These are phyloP conservation scores for Penicillium hesseltinei DNA, from an alignment of 2,329 filamentous ascomycete genomes.

Conservation along the genomic window DNA sequence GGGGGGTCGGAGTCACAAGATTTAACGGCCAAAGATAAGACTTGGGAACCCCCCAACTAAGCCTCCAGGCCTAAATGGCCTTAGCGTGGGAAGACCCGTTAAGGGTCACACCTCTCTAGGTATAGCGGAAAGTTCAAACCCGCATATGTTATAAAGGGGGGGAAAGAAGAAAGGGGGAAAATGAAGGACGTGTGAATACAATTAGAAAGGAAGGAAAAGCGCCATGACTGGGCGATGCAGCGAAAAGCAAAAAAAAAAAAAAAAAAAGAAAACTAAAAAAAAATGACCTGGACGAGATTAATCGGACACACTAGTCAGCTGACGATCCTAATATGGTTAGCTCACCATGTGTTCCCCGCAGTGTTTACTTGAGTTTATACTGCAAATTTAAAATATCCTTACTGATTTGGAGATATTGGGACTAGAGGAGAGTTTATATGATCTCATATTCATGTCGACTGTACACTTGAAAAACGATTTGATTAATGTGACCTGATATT, in stretches of 20 bases:
- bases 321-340: slow-evolving; percentile 9
- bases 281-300: background rate
- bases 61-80: slow-evolving; percentile 6
- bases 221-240: slow-evolving; percentile 3
- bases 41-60: background rate
- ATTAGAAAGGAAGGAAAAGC: background rate
- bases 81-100: slow-evolving; percentile 25
- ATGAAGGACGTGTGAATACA: background rate
- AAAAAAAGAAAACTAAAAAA: background rate
- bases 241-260: background rate
- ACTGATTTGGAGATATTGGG: background rate
- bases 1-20: slow-evolving; percentile 4
- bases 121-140: slow-evolving; percentile 1
- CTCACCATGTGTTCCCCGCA: slow-evolving; percentile 11
- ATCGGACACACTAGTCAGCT: slow-evolving; percentile 7
- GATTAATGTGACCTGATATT: background rate
- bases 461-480: background rate
- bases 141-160: background rate
- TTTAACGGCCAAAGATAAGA: slow-evolving; percentile 6
- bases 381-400: background rate
- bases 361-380: slow-evolving; percentile 11
- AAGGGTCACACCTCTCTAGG: slow-evolving; percentile 12
- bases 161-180: background rate
- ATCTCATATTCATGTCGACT: background rate
- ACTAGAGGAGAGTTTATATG: background rate